A percentile compares a stretch with the other conserved stretches of the same genome.
Conservation (phyloP, 768 basidiomycete species). For the Obba rivulosa region DNA sequence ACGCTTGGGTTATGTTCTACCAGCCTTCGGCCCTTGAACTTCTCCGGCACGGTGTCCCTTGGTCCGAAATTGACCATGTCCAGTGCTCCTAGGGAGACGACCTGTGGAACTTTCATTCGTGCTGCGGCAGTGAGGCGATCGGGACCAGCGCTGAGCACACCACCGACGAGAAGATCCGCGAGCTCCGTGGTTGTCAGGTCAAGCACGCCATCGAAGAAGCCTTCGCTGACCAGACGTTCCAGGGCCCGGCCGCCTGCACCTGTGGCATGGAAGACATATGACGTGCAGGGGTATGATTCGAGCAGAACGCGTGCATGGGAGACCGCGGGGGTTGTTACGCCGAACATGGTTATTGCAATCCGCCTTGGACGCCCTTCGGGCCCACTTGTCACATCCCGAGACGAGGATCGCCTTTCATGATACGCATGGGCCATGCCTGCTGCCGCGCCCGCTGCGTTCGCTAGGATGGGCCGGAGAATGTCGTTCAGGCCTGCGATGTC, state of each 20-base stretch:
- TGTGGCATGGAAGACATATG: slow-evolving; percentile 17
- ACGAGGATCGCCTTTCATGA: not conserved
- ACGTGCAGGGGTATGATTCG: slow-evolving; percentile 11
- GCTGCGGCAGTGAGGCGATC: slow-evolving; percentile 14
- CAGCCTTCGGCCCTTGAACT: slow-evolving; percentile 8
- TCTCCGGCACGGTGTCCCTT: slow-evolving; percentile 10
- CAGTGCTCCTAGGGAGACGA: slow-evolving; percentile 17
- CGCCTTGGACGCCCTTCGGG: not conserved
- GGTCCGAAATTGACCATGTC: slow-evolving; percentile 20
- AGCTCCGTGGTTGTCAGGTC: slow-evolving; percentile 18
- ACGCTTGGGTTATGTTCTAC: slow-evolving; percentile 11
- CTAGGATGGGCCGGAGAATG: slow-evolving; percentile 14
- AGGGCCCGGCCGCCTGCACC: slow-evolving; percentile 15
- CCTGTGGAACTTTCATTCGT: slow-evolving; percentile 11
- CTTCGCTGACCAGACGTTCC: slow-evolving; percentile 10
- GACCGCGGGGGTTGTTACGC: slow-evolving; percentile 18
- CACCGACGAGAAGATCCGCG: slow-evolving; percentile 16
- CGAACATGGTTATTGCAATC: slow-evolving; percentile 19
- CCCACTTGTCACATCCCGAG: not conserved
- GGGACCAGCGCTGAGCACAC: slow-evolving; percentile 16
- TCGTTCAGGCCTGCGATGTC: slow-evolving; percentile 19
- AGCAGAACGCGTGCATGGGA: slow-evolving; percentile 13
- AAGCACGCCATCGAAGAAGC: slow-evolving; percentile 16
- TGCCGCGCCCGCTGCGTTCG: slow-evolving; percentile 14
- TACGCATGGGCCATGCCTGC: slow-evolving; percentile 17